A percentile compares a stretch with the other conserved stretches of the same genome.
These are phyloP conservation scores for Catenaria anguillulae DNA, from an alignment of 371 early-diverging fungal genomes.

Conservation along the genomic window DNA sequence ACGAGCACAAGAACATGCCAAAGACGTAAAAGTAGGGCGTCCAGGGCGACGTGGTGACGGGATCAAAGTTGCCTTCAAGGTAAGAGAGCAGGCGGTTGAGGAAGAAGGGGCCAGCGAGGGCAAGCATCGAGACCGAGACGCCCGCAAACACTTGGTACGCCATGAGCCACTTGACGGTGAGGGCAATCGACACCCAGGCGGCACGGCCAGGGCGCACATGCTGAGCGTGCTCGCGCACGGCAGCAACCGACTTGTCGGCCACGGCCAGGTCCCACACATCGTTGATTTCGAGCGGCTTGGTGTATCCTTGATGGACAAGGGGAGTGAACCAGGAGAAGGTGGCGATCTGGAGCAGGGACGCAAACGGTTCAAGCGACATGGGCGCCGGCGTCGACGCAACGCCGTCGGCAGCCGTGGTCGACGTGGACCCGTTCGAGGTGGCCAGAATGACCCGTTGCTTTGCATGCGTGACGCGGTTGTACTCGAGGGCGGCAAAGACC, in stretches of 20 bases:
- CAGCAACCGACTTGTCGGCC: not conserved
- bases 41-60: no score
- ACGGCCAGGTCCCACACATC: conserved; percentile 1
- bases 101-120: not conserved
- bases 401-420: not conserved
- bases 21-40: not conserved
- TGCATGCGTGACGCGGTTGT: not conserved
- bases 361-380: not conserved
- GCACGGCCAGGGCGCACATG: not conserved
- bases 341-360: not conserved
- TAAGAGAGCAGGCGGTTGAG: not conserved
- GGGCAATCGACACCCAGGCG: not conserved
- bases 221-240: not conserved
- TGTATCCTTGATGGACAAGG: not conserved
- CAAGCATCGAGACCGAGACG: not conserved
- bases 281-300: not conserved
- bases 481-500: not conserved
- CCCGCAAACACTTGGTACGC: not conserved
- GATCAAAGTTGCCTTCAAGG: not conserved
- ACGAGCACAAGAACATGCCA: conserved; percentile 1
- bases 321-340: conserved; percentile 7
- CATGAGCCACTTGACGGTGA: not conserved
- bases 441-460: not conserved
- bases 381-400: not conserved
- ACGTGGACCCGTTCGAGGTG: not conserved